Evolutionary conservation across 169 alveolate species (phyloP), one percentile per base, ranked within the genome.

Genomic region (Plasmodium vinckei): DNA sequence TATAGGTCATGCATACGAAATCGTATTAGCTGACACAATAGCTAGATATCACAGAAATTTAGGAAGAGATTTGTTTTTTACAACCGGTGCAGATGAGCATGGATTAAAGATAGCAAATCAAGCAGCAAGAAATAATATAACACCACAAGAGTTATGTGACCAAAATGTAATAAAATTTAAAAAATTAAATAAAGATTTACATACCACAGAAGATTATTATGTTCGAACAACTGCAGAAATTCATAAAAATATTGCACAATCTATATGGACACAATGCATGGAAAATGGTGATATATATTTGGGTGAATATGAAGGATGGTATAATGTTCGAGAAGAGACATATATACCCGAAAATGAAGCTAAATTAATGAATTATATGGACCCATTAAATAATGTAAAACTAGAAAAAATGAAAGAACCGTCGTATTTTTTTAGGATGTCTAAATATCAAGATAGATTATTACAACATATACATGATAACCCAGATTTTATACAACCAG

Each of bases 51-150:
- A 96, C 64, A 93, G 93, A 51, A 68, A 93, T 49, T 82, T 86
- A 53, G 98, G 98, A 33, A 86, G 93, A 79, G 87, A 93, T 21
- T 94, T 96, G 0, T 92, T 92, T 60, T 96, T 97, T 64, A 72
- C 94, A 65, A 94, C 98, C 5, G 99, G 99, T 21, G 95, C 98
- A 0, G 99, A 97, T 88, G 99, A 97, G 70, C 99, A 97, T 70
- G 99, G 99, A 9, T 92, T 94, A 75, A 97, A 97, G 93, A 96
- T 97, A 47, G 97, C 97, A 1, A 95, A 94, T 33, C 94, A 95
- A 44, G 99, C 99, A 4, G 94, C 87, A 63, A 87, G 82, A n/a
- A 73, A 90, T 72, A 96, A 95, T 49, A 56, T 93, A 87, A 60
- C 88, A 15, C 98, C 98, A 9, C 75, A 92, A 42, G 97, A 93